Evolutionary conservation across 2,329 filamentous ascomycete species (phyloP).

Genomic region (Phoma sp.): DNA sequence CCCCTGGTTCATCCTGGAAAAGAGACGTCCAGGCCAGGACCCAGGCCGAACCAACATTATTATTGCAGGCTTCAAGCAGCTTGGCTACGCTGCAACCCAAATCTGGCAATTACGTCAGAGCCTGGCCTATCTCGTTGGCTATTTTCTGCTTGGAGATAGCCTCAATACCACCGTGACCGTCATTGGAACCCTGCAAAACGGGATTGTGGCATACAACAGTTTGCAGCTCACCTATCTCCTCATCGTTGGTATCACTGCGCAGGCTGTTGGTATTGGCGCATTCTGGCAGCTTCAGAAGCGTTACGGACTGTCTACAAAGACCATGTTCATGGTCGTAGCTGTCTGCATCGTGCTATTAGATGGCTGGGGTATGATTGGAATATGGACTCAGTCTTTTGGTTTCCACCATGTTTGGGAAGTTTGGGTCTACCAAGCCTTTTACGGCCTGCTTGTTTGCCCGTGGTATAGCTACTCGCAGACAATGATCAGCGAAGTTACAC

Average conservation of each 20-base stretch:
- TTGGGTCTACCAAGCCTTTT: conserved; percentile 61
- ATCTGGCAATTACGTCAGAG: conserved; percentile 72
- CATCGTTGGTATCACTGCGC: conserved; percentile 70
- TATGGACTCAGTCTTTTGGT: conserved; percentile 62
- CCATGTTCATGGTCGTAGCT: conserved; percentile 72
- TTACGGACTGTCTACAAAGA: conserved; percentile 68
- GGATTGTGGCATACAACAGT: conserved; percentile 70
- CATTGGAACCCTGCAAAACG: conserved; percentile 70
- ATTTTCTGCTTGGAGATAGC: conserved; percentile 74
- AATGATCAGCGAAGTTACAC: conserved; percentile 74
- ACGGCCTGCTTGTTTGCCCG: conserved; percentile 71
- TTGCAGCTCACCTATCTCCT: conserved; percentile 71
- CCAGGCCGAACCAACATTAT: conserved; percentile 61
- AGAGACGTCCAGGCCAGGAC: conserved; percentile 66
- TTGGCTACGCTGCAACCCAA: conserved; percentile 62
- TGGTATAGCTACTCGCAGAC: conserved; percentile 77
- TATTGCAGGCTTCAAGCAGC: conserved; percentile 66
- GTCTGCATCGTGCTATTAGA: conserved; percentile 68
- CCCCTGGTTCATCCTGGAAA: conserved; percentile 73
- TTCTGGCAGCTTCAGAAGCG: conserved; percentile 69
- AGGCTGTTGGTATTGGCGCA: conserved; percentile 67
- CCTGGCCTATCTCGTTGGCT: conserved; percentile 67
- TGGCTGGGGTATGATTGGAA: conserved; percentile 66
- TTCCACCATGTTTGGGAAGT: conserved; percentile 64
- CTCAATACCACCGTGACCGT: conserved; percentile 75